A percentile compares a stretch with the other conserved stretches of the same genome.
phyloP scores from a whole-genome alignment of 345 rosid genomes.

The Euphorbia tirucalli region DNA sequence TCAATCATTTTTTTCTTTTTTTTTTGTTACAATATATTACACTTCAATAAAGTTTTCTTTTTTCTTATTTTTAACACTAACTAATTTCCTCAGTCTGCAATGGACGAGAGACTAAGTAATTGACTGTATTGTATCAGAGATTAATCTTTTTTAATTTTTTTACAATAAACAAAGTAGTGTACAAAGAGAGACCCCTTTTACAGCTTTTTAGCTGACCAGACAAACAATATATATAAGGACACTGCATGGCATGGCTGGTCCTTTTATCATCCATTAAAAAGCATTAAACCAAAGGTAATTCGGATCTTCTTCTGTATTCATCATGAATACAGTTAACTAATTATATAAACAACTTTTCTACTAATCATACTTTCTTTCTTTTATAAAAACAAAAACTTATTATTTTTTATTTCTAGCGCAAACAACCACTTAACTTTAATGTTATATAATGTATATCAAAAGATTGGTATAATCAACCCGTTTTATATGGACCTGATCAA shows the following conservation, averaged over 20 bases:
- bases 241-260: slow-evolving; percentile 31
- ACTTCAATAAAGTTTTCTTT: slow-evolving; percentile 21
- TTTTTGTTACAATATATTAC: too few relatives aligned
- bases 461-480: too few relatives aligned
- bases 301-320: slow-evolving; percentile 36
- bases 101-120: background rate
- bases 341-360: background rate
- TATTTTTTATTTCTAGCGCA: too few relatives aligned
- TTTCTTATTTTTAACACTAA: background rate
- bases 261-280: slow-evolving; percentile 21
- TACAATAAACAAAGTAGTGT: slow-evolving; percentile 11
- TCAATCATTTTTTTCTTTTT: slow-evolving; percentile 11
- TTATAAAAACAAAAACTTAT: too few relatives aligned
- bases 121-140: background rate
- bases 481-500: too few relatives aligned
- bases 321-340: slow-evolving; percentile 5
- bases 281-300: slow-evolving; percentile 31
- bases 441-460: too few relatives aligned
- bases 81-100: background rate
- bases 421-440: too few relatives aligned
- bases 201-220: slow-evolving; percentile 56
- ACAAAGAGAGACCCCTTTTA: slow-evolving; percentile 41
- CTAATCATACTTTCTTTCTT: too few relatives aligned
- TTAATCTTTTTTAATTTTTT: background rate
- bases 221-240: slow-evolving; percentile 39